phyloP scores from a whole-genome alignment of 352 stramenopile genomes.

The Globisporangium solare region DNA sequence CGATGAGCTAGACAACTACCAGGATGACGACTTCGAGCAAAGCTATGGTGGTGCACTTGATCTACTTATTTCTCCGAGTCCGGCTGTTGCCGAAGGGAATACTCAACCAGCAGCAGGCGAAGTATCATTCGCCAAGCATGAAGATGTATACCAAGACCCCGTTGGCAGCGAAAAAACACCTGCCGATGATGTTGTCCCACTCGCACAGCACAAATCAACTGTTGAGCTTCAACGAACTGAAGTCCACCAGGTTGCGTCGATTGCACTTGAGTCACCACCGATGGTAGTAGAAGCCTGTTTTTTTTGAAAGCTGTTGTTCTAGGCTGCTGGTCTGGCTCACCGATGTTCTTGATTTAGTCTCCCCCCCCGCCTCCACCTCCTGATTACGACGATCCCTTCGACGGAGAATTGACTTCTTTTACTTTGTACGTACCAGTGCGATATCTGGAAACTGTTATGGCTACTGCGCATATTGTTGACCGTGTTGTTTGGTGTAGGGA shows the following conservation, averaged over 20 bases:
- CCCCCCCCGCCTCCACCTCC: conserved; percentile 44
- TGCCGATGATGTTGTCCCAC: not conserved
- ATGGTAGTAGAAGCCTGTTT: conserved; percentile 4
- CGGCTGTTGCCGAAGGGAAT: not conserved
- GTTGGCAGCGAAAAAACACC: not conserved
- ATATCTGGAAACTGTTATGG: not conserved
- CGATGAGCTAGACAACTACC: conserved; percentile 22
- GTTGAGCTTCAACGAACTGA: not conserved
- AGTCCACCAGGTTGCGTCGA: not conserved
- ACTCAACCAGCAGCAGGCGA: not conserved
- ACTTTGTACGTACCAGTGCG: conserved; percentile 11
- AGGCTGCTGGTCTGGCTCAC: not conserved
- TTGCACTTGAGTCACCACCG: not conserved
- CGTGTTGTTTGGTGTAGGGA: not conserved
- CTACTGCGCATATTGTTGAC: not conserved
- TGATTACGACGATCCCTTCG: conserved; percentile 30
- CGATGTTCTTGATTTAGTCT: conserved; percentile 15
- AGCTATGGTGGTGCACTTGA: conserved; percentile 3
- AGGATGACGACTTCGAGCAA: conserved; percentile 41
- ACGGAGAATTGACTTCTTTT: conserved; percentile 27
- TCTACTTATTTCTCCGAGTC: not conserved
- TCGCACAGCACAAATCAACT: not conserved
- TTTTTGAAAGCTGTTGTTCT: not conserved
- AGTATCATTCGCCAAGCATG: not conserved
- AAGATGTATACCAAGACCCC: not conserved